Base-by-base conservation (phyloP, 169 alveolate species). In the Perkinsus chesapeaki region DNA sequence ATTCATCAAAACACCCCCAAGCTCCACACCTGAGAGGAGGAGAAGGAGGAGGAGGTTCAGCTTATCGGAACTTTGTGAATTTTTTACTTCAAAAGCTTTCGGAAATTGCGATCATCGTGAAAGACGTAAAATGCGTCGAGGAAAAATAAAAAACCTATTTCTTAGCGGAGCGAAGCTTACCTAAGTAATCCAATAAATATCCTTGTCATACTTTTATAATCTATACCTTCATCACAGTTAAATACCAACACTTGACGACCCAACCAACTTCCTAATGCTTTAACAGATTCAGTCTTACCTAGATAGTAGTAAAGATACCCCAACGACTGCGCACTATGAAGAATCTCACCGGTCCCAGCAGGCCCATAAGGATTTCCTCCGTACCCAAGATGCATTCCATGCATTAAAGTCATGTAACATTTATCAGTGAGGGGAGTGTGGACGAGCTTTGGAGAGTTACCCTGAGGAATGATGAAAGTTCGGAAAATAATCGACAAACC, bases 281-380 rank as follows among this genome's bases (percentile, higher is more conserved):
- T 99, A 39, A 99, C 99, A 0, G 99, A 96, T 96, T 99, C 99
- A 39, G 99, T 99, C 96, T 99, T 99, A 20, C 99, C 99, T 1
- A 99, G 98, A 37, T 99, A 60, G 37, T 20, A 7, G 37, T 34
- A 5, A 60, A 60, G 82, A 60, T 60, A 60, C 82, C 31, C 82
- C n/a, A n/a, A n/a, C n/a, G n/a, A n/a, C n/a, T 60, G 31, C 82
- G 82, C 82, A 60, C 82, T 20, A 34, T 34, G 82, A 60, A 60
- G 82, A 60, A 20, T 60, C 27, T 60, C 82, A 60, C 99, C 99
- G 5, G 99, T 97, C 36, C 99, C 99, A 3, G 99, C 99, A 23
- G 99, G 99, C 23, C 99, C 99, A 93, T 98, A 99, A 5, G 99
- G 99, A 39, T 98, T 98, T 16, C 99, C 99, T 27, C 99, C 99